phyloP scores from a whole-genome alignment of 108 stramenopile species.

The Schizochytrium sp. region DNA sequence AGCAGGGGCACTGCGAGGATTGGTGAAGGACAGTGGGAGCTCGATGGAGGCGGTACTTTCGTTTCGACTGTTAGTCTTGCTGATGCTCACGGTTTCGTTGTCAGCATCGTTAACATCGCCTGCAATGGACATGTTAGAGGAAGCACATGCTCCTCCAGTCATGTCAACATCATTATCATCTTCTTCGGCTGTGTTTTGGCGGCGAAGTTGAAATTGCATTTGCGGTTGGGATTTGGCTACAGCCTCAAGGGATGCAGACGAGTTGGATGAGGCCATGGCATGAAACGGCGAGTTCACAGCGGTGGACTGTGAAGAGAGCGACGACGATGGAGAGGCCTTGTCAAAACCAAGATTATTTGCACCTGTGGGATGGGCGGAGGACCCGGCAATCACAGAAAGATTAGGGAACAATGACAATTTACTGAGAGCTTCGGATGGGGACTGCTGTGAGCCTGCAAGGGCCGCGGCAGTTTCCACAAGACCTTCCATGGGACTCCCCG shows the following conservation, averaged over 20 bases:
- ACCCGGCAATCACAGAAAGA: neutral
- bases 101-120: constrained; percentile 9
- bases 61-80: neutral
- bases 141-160: neutral
- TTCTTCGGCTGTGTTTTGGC: neutral
- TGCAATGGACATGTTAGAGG: constrained; percentile 14
- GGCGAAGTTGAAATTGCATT: neutral
- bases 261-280: neutral
- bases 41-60: neutral
- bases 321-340: neutral
- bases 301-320: neutral
- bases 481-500: constrained; percentile 34
- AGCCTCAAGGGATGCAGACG: neutral
- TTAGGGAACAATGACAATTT: neutral
- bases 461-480: constrained; percentile 14
- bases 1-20: too few relatives aligned
- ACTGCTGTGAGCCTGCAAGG: constrained; percentile 35
- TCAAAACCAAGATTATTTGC: too few relatives aligned
- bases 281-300: neutral
- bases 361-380: too few relatives aligned
- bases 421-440: neutral
- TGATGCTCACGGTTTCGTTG: neutral
- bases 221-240: neutral
- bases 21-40: neutral
- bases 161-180: constrained; percentile 1